A percentile compares a stretch with the other conserved stretches of the same genome.
phyloP scores from a whole-genome alignment of 345 rosid species.

The Eucalyptus virginea region DNA sequence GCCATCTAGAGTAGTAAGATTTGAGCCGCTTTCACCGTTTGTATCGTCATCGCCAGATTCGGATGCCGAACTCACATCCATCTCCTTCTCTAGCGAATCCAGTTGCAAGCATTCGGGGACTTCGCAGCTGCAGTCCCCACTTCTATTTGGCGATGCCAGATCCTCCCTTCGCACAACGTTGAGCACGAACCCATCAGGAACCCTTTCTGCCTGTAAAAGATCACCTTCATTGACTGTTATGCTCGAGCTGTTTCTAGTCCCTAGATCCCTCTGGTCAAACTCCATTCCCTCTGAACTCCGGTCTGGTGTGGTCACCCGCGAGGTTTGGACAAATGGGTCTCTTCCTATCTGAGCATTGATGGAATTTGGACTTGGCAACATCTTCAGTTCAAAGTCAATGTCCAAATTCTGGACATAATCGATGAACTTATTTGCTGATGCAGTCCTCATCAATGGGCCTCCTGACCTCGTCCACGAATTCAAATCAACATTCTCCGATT shows the following conservation, averaged over 20 bases:
- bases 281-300: constrained; percentile 19
- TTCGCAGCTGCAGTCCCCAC: constrained; percentile 13
- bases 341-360: constrained; percentile 17
- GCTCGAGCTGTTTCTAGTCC: constrained; percentile 35
- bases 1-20: not conserved
- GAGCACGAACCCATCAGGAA: constrained; percentile 57
- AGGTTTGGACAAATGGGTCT: constrained; percentile 20
- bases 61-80: constrained; percentile 62
- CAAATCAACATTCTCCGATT: constrained; percentile 58
- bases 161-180: constrained; percentile 61
- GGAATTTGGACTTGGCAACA: constrained; percentile 30
- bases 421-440: constrained; percentile 73
- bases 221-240: constrained; percentile 73
- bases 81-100: constrained; percentile 55
- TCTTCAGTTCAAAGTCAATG: constrained; percentile 33
- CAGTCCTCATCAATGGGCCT: constrained; percentile 94
- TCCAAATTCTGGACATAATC: constrained; percentile 74
- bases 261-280: constrained; percentile 19
- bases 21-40: not conserved
- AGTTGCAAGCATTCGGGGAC: constrained; percentile 56
- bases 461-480: constrained; percentile 95
- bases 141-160: constrained; percentile 24
- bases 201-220: constrained; percentile 68
- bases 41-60: constrained; percentile 33
- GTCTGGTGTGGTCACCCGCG: constrained; percentile 30